A percentile compares a stretch with the other conserved stretches of the same genome.
These are phyloP conservation scores for Dipteronia dyeriana DNA, from an alignment of 345 rosid species.

Conservation along the genomic window DNA sequence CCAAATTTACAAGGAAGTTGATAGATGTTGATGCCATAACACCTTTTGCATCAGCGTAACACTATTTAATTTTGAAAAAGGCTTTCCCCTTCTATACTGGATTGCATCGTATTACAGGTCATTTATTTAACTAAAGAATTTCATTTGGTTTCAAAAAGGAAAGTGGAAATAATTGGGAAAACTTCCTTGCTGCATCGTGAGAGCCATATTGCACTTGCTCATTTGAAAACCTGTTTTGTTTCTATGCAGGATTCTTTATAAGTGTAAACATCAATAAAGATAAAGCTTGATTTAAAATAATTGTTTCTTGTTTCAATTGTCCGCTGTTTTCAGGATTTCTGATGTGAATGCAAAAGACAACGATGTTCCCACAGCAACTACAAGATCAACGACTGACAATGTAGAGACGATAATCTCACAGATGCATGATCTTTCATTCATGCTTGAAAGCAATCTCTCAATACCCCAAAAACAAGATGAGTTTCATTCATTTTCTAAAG, in stretches of 20 bases:
- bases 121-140: not conserved
- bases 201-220: not conserved
- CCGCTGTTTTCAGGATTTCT: conserved; percentile 37
- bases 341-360: conserved; percentile 28
- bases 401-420: conserved; percentile 60
- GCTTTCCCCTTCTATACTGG: not conserved
- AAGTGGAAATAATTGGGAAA: not conserved
- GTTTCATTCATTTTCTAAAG: conserved; percentile 16
- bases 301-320: not conserved
- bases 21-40: not conserved
- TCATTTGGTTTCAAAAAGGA: not conserved
- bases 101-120: not conserved
- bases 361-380: conserved; percentile 22
- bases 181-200: not conserved
- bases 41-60: not conserved
- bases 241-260: not conserved
- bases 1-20: not conserved
- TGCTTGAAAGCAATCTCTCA: conserved; percentile 67
- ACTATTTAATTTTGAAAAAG: not conserved
- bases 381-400: conserved; percentile 36
- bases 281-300: not conserved
- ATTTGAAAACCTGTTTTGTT: not conserved
- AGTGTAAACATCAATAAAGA: not conserved
- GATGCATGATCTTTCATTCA: conserved; percentile 92
- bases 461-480: conserved; percentile 40